Base-by-base conservation (phyloP, 768 basidiomycete genomes). In the Podaxis sp. region DNA sequence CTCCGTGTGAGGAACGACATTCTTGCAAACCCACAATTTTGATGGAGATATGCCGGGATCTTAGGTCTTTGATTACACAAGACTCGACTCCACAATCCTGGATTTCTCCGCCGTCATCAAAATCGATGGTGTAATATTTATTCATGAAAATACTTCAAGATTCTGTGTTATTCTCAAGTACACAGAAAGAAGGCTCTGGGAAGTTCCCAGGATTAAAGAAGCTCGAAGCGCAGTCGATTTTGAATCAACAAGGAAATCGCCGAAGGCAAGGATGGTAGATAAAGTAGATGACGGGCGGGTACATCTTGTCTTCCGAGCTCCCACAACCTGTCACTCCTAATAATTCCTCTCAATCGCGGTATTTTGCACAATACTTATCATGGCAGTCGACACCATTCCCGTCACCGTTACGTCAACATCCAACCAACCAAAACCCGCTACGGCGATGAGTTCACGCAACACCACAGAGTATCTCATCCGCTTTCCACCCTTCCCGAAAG, bases 401-500 rank as follows among this genome's bases (percentile, higher is more conserved):
- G 19, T 55, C 22, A 61, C 53, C 29, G 27, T 55, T 19, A 38
- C 54, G 24, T 50, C 49, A 17, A 59, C 57, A 8, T 27, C 36
- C 19, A 59, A 22, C 40, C 57, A 29, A 37, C 49, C 57, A 13
- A 22, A 50, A 24, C 57, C 49, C n/a, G 13, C 38, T 22, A 60
- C 38, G 17, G 38, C 50, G 12, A 53, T 19, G 51, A 53, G 51
- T 53, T 19, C 25, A 15, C 19, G 27, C 9, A 61, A 55, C 33
- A 61, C 41, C 22, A 55, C 55, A 19, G 54, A 55, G n/a, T 62
- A 27, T 43, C 47, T 67, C 41, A 41, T 78, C 36, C 73, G 65
- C 1, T 84, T 83, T 61, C 83, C 83, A 1, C 83, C 84, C 0
- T 85, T 84, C 65, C 84, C 84, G 6, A 13, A 49, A 2, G 51